Evolutionary conservation across 2,329 filamentous ascomycete species (phyloP), one percentile per base, ranked within the genome.

Genomic region (Achaetomium macrosporum): DNA sequence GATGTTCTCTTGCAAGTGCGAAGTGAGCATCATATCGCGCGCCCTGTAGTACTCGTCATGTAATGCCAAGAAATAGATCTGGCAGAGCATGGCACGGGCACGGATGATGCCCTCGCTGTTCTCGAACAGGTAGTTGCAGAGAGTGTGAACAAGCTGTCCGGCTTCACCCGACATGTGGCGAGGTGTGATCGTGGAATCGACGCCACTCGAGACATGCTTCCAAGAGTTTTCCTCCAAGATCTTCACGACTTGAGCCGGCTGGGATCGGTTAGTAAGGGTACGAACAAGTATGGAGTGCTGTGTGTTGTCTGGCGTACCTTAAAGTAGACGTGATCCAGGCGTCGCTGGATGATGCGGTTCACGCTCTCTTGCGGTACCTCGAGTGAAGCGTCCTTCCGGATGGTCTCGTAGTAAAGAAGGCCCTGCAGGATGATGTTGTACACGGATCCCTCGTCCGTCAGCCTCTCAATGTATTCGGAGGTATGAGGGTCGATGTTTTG

Each of bases 21-120:
- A 99, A 90, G 99, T 99, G 71, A 99, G 83, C 86, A 97, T 95
- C 87, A 99, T 92, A 72, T 99, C 95, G 61, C 93, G 88, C 65
- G 93, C 88, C 73, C 88, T 90, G 81, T 96, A 97, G 80, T 97
- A 99, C 65, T 96, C 86, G 73, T 96, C 91, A 73, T 99, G 93
- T 49, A 99, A 82, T 47, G 93, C 93, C 63, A 96, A 80, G 84
- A 96, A 96, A 78, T 99, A 99, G 59, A 99, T 93, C 74, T 97
- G 90, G 78, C 90, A 96, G 57, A 99, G 81, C 91, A 99, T 97
- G 42, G 93, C 92, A 55, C 93, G 86, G 55, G 92, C 95, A 60
- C 92, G 87, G 66, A 96, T 91, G 65, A 99, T 97, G 63, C 92
- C 91, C 68, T 96, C 91, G 69, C 90, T 95, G 76, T 96, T 78